Evolutionary conservation across 2,329 filamentous ascomycete genomes (phyloP), one percentile per base, ranked within the genome.

Genomic region (Periconia sp.): DNA sequence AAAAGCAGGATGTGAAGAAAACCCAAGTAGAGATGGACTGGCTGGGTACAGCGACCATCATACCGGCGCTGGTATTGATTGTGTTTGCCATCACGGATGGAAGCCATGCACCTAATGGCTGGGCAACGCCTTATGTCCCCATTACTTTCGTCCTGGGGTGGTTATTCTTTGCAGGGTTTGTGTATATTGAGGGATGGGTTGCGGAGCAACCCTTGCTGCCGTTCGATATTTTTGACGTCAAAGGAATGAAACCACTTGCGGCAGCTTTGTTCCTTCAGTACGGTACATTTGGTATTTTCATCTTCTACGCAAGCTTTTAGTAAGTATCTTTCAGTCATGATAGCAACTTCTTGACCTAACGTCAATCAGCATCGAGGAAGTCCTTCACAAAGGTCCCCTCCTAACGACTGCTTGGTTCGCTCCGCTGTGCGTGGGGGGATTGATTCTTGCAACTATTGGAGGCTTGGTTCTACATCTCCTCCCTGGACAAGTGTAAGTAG

Each of bases 31-130:
- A 63, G 52, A 74, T 75, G 72, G 72, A 75, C 48, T 75, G 72
- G 72, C 59, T 62, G 56, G 72, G 72, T 11, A 63, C 70, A 2
- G 52, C 62, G 0, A 73, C 70, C 6, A 67, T 74, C 9, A 62
- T 74, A 1, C 67, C 72, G 8, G 89, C 87, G 0, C 71, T 92
- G 13, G 79, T 89, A 1, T 78, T 94, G 23, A 78, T 91, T 9
- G 86, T 91, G 0, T 93, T 87, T 62, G 87, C 89, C 0, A 82
- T 94, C 48, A 92, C 89, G 0, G 86, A 91, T 45, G 86, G 85
- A 8, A 82, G 85, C 0, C 85, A 90, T 68, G 88, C 88, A 0
- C 82, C 85, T 0, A 68, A 85, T 2, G 84, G 86, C 1, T 93
- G 90, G 89, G 77, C 72, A n/a, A 90, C 87, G 0, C 86, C 88